Evolutionary conservation across 164 flowering plant species (phyloP).

Genomic region (Dillenia turbinata): DNA sequence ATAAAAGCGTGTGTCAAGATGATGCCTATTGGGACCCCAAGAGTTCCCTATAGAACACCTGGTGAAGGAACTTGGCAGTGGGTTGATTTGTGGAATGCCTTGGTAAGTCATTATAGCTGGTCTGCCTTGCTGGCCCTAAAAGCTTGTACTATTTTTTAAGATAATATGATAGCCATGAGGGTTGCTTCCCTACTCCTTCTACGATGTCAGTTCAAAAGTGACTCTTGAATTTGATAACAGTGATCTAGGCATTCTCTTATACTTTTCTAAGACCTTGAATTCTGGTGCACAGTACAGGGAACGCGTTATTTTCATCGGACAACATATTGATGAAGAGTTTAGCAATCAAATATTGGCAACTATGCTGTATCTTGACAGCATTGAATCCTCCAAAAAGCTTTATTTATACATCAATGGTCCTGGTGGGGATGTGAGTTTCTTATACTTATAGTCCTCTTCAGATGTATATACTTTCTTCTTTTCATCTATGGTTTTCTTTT

Average conservation of each 20-base stretch:
- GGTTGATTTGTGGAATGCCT: slow-evolving; percentile 94
- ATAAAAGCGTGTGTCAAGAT: slow-evolving; percentile 45
- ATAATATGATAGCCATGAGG: no score
- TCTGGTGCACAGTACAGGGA: slow-evolving; percentile 71
- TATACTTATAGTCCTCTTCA: neutral
- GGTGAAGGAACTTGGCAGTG: slow-evolving; percentile 83
- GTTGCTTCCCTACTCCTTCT: no score
- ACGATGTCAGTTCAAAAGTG: neutral
- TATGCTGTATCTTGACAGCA: slow-evolving; percentile 85
- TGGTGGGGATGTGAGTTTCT: slow-evolving; percentile 93
- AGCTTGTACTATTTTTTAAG: no score
- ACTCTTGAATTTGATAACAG: neutral
- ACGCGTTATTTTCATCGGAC: slow-evolving; percentile 75
- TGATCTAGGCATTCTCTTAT: neutral
- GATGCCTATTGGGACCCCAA: slow-evolving; percentile 94
- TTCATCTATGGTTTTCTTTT: neutral
- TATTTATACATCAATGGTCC: slow-evolving; percentile 66
- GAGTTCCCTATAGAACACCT: slow-evolving; percentile 68
- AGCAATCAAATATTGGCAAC: slow-evolving; percentile 86
- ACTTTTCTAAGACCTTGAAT: slow-evolving; percentile 8
- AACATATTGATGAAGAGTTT: slow-evolving; percentile 68
- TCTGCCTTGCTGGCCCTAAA: no score
- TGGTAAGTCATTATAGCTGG: slow-evolving; percentile 51
- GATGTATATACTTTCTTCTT: neutral
- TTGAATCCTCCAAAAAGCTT: slow-evolving; percentile 56